phyloP scores from a whole-genome alignment of 345 rosid species.

The Rubroshorea leprosula region DNA sequence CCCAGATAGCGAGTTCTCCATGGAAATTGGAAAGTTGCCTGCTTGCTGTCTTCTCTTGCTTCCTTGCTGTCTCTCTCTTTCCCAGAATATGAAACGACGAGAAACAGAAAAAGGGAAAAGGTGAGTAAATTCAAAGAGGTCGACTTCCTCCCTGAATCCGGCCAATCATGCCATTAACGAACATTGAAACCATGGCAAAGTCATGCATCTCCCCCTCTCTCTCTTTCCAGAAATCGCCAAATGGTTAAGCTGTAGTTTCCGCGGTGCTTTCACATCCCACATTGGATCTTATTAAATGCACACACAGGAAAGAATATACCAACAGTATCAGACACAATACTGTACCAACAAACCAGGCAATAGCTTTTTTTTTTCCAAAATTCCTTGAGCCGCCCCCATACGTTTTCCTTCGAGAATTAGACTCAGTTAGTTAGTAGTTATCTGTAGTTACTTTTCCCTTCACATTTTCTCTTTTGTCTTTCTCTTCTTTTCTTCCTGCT shows the following conservation, averaged over 20 bases:
- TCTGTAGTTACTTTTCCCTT: not conserved
- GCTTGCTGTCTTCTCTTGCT: conserved; percentile 3
- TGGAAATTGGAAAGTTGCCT: not conserved
- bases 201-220: not conserved
- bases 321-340: conserved; percentile 34
- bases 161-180: conserved; percentile 46
- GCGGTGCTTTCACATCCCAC: conserved; percentile 19
- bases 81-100: not conserved
- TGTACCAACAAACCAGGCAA: not conserved
- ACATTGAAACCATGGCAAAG: conserved; percentile 47
- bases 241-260: conserved; percentile 1
- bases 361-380: not conserved
- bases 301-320: conserved; percentile 43
- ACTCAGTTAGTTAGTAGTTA: not conserved
- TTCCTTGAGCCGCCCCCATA: not conserved
- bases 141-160: conserved; percentile 46
- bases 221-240: conserved; percentile 1
- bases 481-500: no score
- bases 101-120: not conserved
- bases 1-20: conserved; percentile 18
- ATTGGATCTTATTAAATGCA: conserved; percentile 17
- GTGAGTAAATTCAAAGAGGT: conserved; percentile 44
- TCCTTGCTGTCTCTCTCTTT: conserved; percentile 12
- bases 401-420: not conserved
- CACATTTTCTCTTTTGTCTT: not conserved